A percentile compares a stretch with the other conserved stretches of the same genome.
Conservation (phyloP, 768 basidiomycete genomes). For the Pleurotus djamor region DNA sequence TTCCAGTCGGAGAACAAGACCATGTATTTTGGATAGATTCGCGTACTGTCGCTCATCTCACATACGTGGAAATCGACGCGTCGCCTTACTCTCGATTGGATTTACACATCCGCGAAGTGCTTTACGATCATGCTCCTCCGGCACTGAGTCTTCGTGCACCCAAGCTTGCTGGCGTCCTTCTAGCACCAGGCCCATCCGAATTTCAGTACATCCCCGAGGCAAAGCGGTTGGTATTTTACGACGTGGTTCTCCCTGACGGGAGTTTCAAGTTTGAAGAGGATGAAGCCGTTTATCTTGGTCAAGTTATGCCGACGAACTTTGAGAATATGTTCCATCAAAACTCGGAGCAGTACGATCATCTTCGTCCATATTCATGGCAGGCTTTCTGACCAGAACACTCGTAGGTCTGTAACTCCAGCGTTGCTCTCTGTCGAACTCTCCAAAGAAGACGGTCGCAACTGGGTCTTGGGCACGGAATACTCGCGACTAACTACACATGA, state of each 20-base stretch:
- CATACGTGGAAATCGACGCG: not conserved
- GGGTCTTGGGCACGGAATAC: not conserved
- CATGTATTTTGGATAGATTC: slow-evolving; percentile 4
- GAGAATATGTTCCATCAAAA: not conserved
- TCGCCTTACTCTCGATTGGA: not conserved
- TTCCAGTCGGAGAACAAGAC: not conserved
- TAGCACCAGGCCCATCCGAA: not conserved
- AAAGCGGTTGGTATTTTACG: not conserved
- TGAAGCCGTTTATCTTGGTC: not conserved
- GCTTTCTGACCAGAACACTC: too few relatives aligned
- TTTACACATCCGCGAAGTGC: not conserved
- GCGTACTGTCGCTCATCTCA: not conserved
- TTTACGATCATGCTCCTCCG: not conserved
- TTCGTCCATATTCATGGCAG: not conserved
- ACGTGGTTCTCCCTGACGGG: not conserved
- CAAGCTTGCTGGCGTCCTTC: not conserved
- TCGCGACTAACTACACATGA: not conserved
- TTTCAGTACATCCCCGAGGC: slow-evolving; percentile 1
- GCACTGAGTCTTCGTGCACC: not conserved
- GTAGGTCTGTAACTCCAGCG: not conserved
- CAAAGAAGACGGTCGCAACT: not conserved
- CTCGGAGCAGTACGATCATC: not conserved
- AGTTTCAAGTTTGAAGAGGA: not conserved
- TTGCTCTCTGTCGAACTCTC: not conserved
- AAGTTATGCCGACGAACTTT: not conserved